Evolutionary conservation across 768 basidiomycete species (phyloP), one percentile per base, ranked within the genome.

Genomic region (Cystobasidium tubakii): DNA sequence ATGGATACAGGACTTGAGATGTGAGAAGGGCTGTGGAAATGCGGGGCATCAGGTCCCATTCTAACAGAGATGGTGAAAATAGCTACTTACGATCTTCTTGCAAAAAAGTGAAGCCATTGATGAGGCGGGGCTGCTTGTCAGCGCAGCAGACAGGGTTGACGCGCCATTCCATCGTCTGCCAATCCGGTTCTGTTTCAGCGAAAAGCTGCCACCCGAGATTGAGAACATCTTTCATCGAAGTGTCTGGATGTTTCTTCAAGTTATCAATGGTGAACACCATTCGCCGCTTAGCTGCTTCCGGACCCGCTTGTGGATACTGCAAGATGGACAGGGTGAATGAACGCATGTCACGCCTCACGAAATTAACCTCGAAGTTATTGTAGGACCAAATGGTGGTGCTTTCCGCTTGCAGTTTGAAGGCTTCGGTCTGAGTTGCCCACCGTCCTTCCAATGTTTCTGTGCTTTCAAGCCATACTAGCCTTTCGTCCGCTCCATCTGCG

Each of bases 91-190:
- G 78, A 63, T 79, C 78, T 43, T 79, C 78, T 71, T 74, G 69
- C 50, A 77, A 73, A 44, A 74, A 79, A 46, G 54, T 57, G 36
- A 71, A 71, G 54, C 69, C 69, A 23, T 71, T 71, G 25, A 60
- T 29, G 1, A 73, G 67, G 73, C 73, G 76, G 15, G 75, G 75
- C 19, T 76, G 75, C 34, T 74, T 76, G 23, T 74, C 74, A 0
- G 73, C 36, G 44, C 78, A 78, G 70, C 75, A 76, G 27, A 78
- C 75, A 44, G 78, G 78, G 42, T 78, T 78, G 73, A 78, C 62
- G 54, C 74, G 74, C 76, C 76, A 78, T 39, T 76, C 64, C 46
- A 77, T 54, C 31, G 78, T 75, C 33, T 66, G 53, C 69, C 69
- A 71, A 12, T 62, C 69, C 19, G 29, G 54, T 44, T 27, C 34